Base-by-base conservation (phyloP, 257 asterid species). In the Gentiana straminea region DNA sequence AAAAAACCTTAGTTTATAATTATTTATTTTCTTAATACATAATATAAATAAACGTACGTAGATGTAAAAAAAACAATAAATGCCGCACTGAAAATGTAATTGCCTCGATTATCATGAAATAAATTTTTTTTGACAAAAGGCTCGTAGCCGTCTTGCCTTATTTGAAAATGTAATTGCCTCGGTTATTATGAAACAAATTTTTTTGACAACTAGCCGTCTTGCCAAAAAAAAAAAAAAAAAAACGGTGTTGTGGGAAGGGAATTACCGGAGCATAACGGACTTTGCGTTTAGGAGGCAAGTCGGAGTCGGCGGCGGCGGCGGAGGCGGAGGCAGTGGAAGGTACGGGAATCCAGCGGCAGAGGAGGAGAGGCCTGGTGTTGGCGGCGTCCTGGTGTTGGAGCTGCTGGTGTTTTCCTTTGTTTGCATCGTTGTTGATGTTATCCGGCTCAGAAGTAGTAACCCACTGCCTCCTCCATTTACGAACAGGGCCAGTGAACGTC, bases 381-480 rank as follows among this genome's bases (percentile, higher is more conserved):
- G 87, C 78, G 7, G 57, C 48, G 35, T 61, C 32, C 15, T 64
- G 74, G 63, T 68, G 1, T 64, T 64, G 61, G 55, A 68, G 60
- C 49, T 52, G 63, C 49, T 34, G 58, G 61, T 50, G n/a, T 13
- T 35, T 35, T 34, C 56, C 52, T 49, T 49, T 61, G 51, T 54
- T 58, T 37, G 34, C 47, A 55, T 50, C 49, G 61, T 39, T 46
- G 35, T 47, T 34, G 24, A 0, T n/a, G 73, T 48, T 41, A 2
- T 7, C 53, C 52, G 82, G 61, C 63, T 58, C 75, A 13, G 76
- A 65, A 63, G 43, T 57, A 54, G 43, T 57, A 54, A 87, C 89
- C 96, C 96, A 87, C 80, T 81, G 84, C 76, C 81, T 82, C 90
- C 77, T 82, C 96, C 96, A 84, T 58, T 71, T 82, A 38, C 96